Evolutionary conservation across 2,329 filamentous ascomycete species (phyloP), one percentile per base, ranked within the genome.

Genomic region (Ascocoryne sarcoides): DNA sequence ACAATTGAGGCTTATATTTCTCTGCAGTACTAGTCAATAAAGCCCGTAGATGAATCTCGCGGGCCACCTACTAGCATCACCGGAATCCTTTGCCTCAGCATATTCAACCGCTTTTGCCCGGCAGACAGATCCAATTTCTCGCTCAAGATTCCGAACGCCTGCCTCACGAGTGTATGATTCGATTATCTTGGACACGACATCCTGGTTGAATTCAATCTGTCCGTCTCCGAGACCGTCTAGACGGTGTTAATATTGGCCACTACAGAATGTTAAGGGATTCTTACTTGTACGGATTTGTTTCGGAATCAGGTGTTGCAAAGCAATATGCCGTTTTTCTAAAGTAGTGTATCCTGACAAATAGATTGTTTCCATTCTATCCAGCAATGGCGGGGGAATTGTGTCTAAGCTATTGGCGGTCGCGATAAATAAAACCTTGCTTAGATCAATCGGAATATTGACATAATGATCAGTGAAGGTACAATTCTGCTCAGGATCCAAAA

Each of bases 351-450:
- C 92, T 2, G 88, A 86, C 16, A 98, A 75, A 50, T 84, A 76
- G 40, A 98, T 95, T 5, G 82, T 94, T 65, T 98, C 92, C 90
- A 98, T 95, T 44, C 92, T 83, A 63, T 98, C 92, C 10, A 98
- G 73, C 2, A 98, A 69, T 14, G 92, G 89, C n/a, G 88, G 72
- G 2, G 92, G 89, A 39, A 98, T 98, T 0, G 89, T 95, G 56
- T 96, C 90, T 17, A 96, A 72, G 8, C 77, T 87, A 64, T 98
- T 98, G 33, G 92, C 92, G 0, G 92, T 98, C 5, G 92, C 92
- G 55, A 98, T 95, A 66, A 98, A 98, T 9, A 98, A 73, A 16
- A 98, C 86, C 64, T 94, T 95, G 66, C 87, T 94, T 15, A 98
- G 72, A 59, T 98, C 92, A 50, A 96, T 86, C 0, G 92, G 90